phyloP scores from a whole-genome alignment of 2,329 filamentous ascomycete species.

The Fusarium coicis region DNA sequence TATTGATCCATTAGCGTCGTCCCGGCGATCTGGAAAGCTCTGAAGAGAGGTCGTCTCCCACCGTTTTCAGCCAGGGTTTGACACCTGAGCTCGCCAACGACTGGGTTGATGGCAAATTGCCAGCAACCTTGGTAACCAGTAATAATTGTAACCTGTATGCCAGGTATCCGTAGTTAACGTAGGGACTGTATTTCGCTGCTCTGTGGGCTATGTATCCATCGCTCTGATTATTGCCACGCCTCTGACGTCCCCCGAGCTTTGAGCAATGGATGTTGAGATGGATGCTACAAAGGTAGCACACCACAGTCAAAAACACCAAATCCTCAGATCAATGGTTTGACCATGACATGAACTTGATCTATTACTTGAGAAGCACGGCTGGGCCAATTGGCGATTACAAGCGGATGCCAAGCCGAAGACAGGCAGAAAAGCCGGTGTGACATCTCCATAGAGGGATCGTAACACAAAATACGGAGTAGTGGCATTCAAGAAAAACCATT shows the following conservation, averaged over 20 bases:
- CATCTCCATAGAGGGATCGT: neutral
- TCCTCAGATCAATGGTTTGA: neutral
- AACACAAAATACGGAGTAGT: neutral
- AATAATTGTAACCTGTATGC: neutral
- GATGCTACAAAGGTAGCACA: slow-evolving; percentile 23
- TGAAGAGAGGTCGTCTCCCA: slow-evolving; percentile 29
- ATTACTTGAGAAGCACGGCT: neutral
- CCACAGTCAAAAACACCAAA: neutral
- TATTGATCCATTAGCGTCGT: slow-evolving; percentile 41
- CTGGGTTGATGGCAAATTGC: slow-evolving; percentile 23
- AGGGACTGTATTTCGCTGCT: neutral
- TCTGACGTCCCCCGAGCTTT: slow-evolving; percentile 25
- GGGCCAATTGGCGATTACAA: neutral
- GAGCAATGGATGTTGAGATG: slow-evolving; percentile 12
- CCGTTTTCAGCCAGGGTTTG: slow-evolving; percentile 30
- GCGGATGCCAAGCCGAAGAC: neutral
- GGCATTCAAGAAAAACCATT: neutral
- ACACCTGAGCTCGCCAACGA: slow-evolving; percentile 10
- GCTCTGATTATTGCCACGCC: slow-evolving; percentile 29
- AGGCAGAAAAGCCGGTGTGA: neutral
- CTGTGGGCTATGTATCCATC: neutral
- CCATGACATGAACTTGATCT: neutral
- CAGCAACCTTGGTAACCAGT: slow-evolving; percentile 12
- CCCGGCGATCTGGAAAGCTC: slow-evolving; percentile 44
- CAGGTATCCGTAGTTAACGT: too few relatives aligned